Base-by-base conservation (phyloP, 2,329 filamentous ascomycete species). In the Leptographium procerum region DNA sequence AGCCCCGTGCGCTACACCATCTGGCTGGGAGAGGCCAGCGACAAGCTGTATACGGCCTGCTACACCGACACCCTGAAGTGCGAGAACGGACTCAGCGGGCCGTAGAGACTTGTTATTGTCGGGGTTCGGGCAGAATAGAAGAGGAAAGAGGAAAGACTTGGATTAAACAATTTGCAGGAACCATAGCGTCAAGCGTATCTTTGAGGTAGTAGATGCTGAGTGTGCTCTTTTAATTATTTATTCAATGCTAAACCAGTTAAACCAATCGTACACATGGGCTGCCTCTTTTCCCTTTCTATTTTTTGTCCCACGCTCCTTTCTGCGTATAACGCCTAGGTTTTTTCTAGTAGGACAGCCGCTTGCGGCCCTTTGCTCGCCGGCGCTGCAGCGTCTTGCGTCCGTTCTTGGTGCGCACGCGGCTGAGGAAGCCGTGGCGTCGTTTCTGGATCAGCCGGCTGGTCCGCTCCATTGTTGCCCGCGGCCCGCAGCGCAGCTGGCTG, bases 351-450 rank as follows among this genome's bases (percentile, higher is more conserved):
- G 69, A 67, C 62, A 82, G 59, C 64, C 72, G 69, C 65, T 70
- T 72, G 62, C 82, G 70, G 57, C 79, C 77, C 76, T 83, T 84
- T 16, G 72, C 64, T 69, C 66, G 73, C 69, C 82, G 73, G 65
- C 81, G 70, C 66, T 72, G 69, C 56, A 85, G 65, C 60, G 76
- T 80, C 70, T 77, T 80, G 59, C 75, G 71, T 3, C 82, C 82
- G 11, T 73, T 77, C 66, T 73, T 75, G 52, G 75, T 76, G 63
- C 75, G 71, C 63, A 76, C 68, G 43, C 81, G 72, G 63, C 72
- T 75, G 53, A 85, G 68, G 64, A 83, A 85, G 1, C 82, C 82
- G 63, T 79, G 77, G 63, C 81, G 75, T 28, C 81, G 74, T 74
- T 84, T 84, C 70, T 83, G 79, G 16, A 83, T 68, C 57, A 84